Evolutionary conservation across 306 rosid genomes (phyloP).

Genomic region (Gastrolobium bilobum): DNA sequence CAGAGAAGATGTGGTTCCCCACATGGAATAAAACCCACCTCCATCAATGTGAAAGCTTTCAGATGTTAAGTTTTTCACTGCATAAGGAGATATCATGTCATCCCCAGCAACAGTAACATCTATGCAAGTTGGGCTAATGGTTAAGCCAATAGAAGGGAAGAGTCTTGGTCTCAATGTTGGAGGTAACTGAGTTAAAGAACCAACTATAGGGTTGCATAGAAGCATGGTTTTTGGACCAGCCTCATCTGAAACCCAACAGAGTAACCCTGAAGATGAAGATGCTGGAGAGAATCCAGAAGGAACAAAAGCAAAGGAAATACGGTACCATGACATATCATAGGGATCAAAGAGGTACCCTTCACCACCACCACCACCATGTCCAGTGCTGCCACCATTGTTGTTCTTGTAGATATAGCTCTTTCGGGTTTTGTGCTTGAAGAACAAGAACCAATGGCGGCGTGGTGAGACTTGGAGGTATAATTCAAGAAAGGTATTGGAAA

Average conservation of each 20-base stretch:
- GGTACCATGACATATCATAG: slow-evolving; percentile 76
- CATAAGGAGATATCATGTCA: slow-evolving; percentile 93
- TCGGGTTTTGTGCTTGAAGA: slow-evolving; percentile 74
- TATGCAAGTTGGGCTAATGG: slow-evolving; percentile 68
- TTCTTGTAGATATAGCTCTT: slow-evolving; percentile 63
- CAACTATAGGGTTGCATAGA: slow-evolving; percentile 84
- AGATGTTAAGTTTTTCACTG: slow-evolving; percentile 85
- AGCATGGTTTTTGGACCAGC: slow-evolving; percentile 84
- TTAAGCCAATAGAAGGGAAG: slow-evolving; percentile 84
- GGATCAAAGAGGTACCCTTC: slow-evolving; percentile 92
- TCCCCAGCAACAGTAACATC: slow-evolving; percentile 88
- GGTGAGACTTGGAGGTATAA: slow-evolving; percentile 75
- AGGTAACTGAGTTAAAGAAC: slow-evolving; percentile 76
- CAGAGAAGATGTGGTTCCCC: slow-evolving; percentile 79
- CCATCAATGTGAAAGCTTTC: slow-evolving; percentile 88
- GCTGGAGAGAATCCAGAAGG: slow-evolving; percentile 87
- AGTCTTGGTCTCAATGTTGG: slow-evolving; percentile 81
- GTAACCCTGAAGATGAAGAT: slow-evolving; percentile 78
- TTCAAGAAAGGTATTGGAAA: slow-evolving; percentile 74
- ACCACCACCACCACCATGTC: neutral
- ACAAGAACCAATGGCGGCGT: slow-evolving; percentile 78
- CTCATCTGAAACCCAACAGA: slow-evolving; percentile 79
- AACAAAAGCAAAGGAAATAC: slow-evolving; percentile 63
- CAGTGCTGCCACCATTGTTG: slow-evolving; percentile 23
- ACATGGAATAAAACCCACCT: slow-evolving; percentile 82